phyloP scores from a whole-genome alignment of 192 early-diverging fungal species.

The Backusella parvicylindrica region DNA sequence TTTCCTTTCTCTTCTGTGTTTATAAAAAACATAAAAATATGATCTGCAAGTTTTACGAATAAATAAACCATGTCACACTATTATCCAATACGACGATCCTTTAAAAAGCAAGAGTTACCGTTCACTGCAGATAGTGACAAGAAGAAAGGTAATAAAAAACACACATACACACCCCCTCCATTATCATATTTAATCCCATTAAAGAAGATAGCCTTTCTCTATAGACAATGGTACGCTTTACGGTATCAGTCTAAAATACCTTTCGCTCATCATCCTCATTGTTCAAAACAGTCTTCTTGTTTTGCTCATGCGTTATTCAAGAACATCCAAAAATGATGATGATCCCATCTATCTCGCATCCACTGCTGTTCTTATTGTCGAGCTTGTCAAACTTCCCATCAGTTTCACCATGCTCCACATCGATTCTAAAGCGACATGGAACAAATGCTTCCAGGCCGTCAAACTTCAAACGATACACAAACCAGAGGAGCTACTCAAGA shows the following conservation, averaged over 20 bases:
- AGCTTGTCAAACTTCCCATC: slow-evolving; percentile 76
- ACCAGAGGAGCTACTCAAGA: slow-evolving; percentile 64
- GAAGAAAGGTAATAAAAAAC: neutral
- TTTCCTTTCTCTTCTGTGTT: neutral
- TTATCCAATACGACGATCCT: neutral
- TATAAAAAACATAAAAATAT: neutral
- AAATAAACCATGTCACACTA: slow-evolving; percentile 5
- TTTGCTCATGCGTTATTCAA: slow-evolving; percentile 89
- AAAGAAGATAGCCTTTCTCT: neutral
- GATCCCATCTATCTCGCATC: slow-evolving; percentile 77
- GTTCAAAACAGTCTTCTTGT: slow-evolving; percentile 87
- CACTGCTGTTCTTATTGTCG: slow-evolving; percentile 89
- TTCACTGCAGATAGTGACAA: neutral
- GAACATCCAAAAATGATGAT: slow-evolving; percentile 45
- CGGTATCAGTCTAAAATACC: slow-evolving; percentile 51
- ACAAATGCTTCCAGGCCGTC: slow-evolving; percentile 18
- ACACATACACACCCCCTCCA: neutral
- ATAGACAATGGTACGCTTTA: neutral
- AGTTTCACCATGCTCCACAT: slow-evolving; percentile 39
- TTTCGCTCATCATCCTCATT: slow-evolving; percentile 80
- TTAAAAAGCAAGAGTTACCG: slow-evolving; percentile 6
- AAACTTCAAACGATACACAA: slow-evolving; percentile 50
- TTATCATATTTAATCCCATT: too few relatives aligned
- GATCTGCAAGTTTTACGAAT: neutral
- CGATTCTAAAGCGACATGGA: neutral